These are phyloP conservation scores for Populus hybrid DNA, from an alignment of 441 rosid species.

Conservation along the genomic window DNA sequence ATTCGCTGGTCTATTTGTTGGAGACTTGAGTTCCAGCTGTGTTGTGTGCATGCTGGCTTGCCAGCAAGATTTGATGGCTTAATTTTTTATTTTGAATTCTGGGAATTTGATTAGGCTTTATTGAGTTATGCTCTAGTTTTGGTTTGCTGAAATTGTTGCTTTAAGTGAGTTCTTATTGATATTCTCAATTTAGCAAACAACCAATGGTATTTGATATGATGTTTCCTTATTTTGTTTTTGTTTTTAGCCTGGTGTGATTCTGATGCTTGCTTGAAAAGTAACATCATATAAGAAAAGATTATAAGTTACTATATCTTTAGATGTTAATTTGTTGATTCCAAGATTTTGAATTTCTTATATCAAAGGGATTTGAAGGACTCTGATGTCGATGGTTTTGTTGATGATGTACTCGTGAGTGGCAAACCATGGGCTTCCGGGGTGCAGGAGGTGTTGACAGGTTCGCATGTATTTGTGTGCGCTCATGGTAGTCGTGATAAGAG, in stretches of 20 bases:
- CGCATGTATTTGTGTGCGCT: constrained; percentile 82
- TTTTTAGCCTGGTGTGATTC: neutral
- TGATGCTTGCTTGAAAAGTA: neutral
- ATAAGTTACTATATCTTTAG: neutral
- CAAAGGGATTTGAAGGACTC: constrained; percentile 70
- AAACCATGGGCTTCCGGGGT: constrained; percentile 68
- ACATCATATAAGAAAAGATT: neutral
- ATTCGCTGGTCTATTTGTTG: neutral
- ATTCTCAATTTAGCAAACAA: neutral
- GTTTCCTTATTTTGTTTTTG: neutral
- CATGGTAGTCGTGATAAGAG: constrained; percentile 90
- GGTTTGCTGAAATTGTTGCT: neutral
- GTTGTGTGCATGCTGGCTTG: neutral
- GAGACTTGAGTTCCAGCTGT: neutral
- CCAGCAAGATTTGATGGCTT: neutral
- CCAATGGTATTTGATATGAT: neutral
- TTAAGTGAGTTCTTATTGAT: neutral
- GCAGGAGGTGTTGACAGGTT: constrained; percentile 58
- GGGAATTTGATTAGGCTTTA: neutral
- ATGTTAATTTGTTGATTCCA: constrained; percentile 9
- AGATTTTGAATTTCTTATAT: constrained; percentile 3
- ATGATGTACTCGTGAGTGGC: constrained; percentile 85
- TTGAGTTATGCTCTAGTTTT: neutral
- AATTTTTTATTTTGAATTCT: neutral
- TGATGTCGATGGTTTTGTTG: constrained; percentile 69